phyloP scores from a whole-genome alignment of 352 stramenopile species.

The Globisporangium paddicum region DNA sequence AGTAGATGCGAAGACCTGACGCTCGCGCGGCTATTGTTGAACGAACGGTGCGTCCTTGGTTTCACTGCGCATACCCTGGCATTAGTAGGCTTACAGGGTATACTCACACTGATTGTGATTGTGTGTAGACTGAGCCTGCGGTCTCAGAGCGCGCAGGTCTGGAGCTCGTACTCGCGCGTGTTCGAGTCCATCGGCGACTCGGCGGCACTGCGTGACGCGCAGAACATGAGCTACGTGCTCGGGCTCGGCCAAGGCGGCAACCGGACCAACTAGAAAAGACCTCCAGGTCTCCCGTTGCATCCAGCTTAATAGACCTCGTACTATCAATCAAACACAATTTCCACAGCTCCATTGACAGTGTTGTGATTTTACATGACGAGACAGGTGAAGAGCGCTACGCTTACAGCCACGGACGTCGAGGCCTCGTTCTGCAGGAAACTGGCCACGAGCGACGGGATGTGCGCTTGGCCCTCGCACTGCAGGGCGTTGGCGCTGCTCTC shows the following conservation, averaged over 20 bases:
- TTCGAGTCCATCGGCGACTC: conserved; percentile 63
- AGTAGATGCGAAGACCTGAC: conserved; percentile 62
- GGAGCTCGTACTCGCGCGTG: conserved; percentile 71
- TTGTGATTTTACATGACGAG: conserved; percentile 10
- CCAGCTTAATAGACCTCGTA: not conserved
- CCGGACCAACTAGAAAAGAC: conserved; percentile 47
- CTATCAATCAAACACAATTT: not conserved
- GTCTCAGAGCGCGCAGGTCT: conserved; percentile 78
- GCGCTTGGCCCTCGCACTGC: conserved; percentile 4
- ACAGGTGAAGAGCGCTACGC: conserved; percentile 9
- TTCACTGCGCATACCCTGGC: not conserved
- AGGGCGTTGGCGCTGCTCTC: not conserved
- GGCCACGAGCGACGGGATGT: conserved; percentile 14
- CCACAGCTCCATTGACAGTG: not conserved
- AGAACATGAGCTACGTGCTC: conserved; percentile 88
- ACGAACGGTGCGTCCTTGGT: conserved; percentile 44
- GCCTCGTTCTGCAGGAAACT: conserved; percentile 17
- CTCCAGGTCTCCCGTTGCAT: not conserved
- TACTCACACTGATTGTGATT: not conserved
- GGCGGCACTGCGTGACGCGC: conserved; percentile 73
- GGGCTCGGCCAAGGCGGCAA: conserved; percentile 75
- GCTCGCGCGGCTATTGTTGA: conserved; percentile 77
- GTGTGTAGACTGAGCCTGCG: conserved; percentile 48
- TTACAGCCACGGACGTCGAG: conserved; percentile 3
- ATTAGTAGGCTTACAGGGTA: not conserved